Evolutionary conservation across 2,329 filamentous ascomycete species (phyloP).

Genomic region (Cadophora sp.): DNA sequence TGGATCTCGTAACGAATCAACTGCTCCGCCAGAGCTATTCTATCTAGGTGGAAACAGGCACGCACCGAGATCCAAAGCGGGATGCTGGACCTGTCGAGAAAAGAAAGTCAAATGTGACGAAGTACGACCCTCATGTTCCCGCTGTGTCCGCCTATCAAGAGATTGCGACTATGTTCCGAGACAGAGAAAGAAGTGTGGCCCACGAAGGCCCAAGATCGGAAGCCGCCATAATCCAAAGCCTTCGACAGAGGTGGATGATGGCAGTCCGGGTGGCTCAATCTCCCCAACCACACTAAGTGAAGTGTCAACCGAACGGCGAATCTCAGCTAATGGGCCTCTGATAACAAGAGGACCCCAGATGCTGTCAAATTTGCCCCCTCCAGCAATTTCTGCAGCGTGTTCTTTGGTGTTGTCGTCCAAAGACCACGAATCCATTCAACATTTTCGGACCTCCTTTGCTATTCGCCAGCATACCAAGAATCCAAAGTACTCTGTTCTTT

Average conservation of each 20-base stretch:
- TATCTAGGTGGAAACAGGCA: not conserved
- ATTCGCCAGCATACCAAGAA: constrained; percentile 1
- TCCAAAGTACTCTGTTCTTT: constrained; percentile 1
- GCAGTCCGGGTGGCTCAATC: not conserved
- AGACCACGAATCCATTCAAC: not conserved
- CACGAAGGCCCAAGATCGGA: not conserved
- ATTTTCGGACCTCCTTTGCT: constrained; percentile 1
- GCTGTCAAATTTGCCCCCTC: not conserved
- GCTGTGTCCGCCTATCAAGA: constrained; percentile 3
- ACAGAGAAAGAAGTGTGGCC: not conserved
- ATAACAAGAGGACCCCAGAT: not conserved
- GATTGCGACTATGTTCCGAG: constrained; percentile 10
- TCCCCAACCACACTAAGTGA: not conserved
- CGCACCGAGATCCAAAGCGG: not conserved
- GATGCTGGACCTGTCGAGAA: constrained; percentile 13
- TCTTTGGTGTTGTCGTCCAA: not conserved
- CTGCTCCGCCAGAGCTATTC: not conserved
- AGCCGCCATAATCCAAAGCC: not conserved
- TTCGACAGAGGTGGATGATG: not conserved
- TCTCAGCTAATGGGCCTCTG: too few relatives aligned
- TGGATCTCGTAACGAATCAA: not conserved
- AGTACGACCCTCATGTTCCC: not conserved
- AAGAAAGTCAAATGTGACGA: constrained; percentile 15
- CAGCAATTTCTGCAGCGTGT: not conserved
- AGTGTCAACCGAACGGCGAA: not conserved